phyloP scores from a whole-genome alignment of 2,329 filamentous ascomycete genomes.

The Cladosporium phlei region DNA sequence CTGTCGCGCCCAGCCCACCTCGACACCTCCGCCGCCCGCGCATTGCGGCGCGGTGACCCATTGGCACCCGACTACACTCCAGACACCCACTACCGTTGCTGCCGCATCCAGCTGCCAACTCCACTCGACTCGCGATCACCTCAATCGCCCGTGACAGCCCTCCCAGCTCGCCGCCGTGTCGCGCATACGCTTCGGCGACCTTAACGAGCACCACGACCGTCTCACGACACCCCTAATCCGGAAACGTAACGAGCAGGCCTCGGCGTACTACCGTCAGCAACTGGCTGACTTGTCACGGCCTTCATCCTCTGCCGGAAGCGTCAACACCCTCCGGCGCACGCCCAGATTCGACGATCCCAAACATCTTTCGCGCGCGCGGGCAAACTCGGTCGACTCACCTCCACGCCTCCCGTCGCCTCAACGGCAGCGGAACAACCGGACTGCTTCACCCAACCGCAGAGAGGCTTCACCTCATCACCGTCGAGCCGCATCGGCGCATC shows the following conservation, averaged over 20 bases:
- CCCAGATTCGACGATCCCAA: constrained; percentile 43
- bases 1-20: neutral
- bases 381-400: constrained; percentile 42
- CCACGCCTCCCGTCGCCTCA: constrained; percentile 12
- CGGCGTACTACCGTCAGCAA: constrained; percentile 25
- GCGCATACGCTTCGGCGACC: constrained; percentile 34
- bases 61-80: neutral
- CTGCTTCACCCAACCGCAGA: neutral
- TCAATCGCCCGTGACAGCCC: constrained; percentile 4
- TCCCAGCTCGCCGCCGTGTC: constrained; percentile 35
- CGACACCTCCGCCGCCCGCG: constrained; percentile 10
- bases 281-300: constrained; percentile 39
- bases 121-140: neutral
- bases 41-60: constrained; percentile 14
- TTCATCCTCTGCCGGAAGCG: constrained; percentile 50
- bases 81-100: neutral
- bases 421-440: constrained; percentile 20
- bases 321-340: constrained; percentile 50
- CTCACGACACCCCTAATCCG: constrained; percentile 48
- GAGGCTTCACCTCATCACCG: constrained; percentile 26
- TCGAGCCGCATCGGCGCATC: constrained; percentile 23
- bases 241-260: constrained; percentile 44
- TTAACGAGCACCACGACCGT: constrained; percentile 53
- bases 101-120: neutral
- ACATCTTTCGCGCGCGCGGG: constrained; percentile 35